Percentiles rank a stretch among this genome's conserved stretches.
Conservation (phyloP, 2,329 filamentous ascomycete species). For the Botrytis pseudocinerea region DNA sequence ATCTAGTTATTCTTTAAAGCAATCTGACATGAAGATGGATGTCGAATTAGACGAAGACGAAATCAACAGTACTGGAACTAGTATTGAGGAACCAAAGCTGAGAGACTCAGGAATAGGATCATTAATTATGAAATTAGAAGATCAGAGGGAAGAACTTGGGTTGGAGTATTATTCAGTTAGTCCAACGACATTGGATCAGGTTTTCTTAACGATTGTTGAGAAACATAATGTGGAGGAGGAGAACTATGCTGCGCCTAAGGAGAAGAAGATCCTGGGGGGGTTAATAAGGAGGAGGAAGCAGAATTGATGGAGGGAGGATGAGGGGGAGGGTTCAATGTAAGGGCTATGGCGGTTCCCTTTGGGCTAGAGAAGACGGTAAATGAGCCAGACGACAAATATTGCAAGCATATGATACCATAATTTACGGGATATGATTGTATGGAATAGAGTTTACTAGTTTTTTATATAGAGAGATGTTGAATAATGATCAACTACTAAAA, state of each 20-base stretch:
- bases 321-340: background rate
- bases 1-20: slow-evolving; percentile 44
- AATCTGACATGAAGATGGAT: background rate
- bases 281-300: background rate
- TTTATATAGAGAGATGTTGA: background rate
- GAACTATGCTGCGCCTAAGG: slow-evolving; percentile 46
- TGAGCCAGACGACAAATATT: background rate
- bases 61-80: slow-evolving; percentile 28
- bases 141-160: slow-evolving; percentile 65
- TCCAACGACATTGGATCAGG: slow-evolving; percentile 85
- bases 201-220: slow-evolving; percentile 83
- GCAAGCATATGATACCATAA: background rate
- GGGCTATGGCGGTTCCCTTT: background rate
- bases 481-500: background rate
- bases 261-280: slow-evolving; percentile 18
- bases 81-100: slow-evolving; percentile 22
- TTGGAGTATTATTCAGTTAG: slow-evolving; percentile 86
- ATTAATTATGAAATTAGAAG: slow-evolving; percentile 73
- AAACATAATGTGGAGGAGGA: slow-evolving; percentile 79
- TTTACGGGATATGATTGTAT: slow-evolving; percentile 1
- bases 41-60: slow-evolving; percentile 27
- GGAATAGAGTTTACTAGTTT: background rate
- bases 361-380: background rate
- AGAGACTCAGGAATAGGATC: slow-evolving; percentile 53
- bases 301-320: background rate